Conservation (phyloP, 1,284 basidiomycete genomes). For the Tremellales sp. region DNA sequence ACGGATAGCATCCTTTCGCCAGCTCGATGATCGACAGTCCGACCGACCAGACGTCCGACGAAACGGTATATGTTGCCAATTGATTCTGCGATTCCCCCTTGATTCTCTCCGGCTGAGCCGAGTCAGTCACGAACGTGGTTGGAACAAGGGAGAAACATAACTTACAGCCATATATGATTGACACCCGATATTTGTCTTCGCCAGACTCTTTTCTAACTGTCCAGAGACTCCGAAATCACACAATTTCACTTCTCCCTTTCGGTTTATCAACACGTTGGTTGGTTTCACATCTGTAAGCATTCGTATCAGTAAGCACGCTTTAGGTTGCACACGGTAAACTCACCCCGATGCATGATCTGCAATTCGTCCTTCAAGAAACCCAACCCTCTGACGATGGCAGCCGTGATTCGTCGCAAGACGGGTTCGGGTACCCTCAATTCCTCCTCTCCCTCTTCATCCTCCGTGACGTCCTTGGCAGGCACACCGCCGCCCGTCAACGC, state of each 20-base stretch:
- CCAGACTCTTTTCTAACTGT: conserved; percentile 90
- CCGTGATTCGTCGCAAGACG: conserved; percentile 79
- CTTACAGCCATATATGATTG: conserved; percentile 97
- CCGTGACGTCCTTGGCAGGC: conserved; percentile 21
- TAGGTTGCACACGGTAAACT: conserved; percentile 26
- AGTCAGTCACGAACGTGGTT: conserved; percentile 4
- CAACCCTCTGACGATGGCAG: conserved; percentile 81
- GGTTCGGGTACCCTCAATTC: conserved; percentile 65
- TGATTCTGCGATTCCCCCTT: conserved; percentile 87
- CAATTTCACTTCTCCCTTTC: conserved; percentile 84
- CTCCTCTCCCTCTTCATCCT: conserved; percentile 41
- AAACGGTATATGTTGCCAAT: conserved; percentile 86
- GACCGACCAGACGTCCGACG: conserved; percentile 98
- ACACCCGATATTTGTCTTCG: conserved; percentile 98
- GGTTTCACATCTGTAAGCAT: conserved; percentile 68
- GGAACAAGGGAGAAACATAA: conserved; percentile 19
- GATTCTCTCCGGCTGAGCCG: conserved; percentile 79
- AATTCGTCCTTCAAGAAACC: conserved; percentile 94
- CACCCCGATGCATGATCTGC: conserved; percentile 93
- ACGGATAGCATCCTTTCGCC: conserved; percentile 87
- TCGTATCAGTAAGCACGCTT: background rate
- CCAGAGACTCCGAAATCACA: conserved; percentile 99
- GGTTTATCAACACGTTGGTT: conserved; percentile 91
- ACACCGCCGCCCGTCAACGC: conserved; percentile 62
- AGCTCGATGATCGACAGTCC: conserved; percentile 93